These are phyloP conservation scores for Oryza officinalis DNA, from an alignment of 176 grass and related monocot genomes.

Conservation along the genomic window DNA sequence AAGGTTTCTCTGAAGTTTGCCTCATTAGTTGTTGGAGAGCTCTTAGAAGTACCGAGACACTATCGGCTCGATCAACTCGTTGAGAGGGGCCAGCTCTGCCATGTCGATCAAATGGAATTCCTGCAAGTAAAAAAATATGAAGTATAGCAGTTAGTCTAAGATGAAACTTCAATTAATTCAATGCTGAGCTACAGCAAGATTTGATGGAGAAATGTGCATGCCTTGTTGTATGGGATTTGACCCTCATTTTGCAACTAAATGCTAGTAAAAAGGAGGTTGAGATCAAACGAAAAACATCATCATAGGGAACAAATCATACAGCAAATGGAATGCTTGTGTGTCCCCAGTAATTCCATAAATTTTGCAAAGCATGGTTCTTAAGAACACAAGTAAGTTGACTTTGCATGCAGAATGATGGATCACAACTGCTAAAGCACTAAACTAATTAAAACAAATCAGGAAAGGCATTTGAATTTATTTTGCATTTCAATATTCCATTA, in stretches of 20 bases:
- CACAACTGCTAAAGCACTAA: conserved; percentile 27
- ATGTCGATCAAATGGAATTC: conserved; percentile 84
- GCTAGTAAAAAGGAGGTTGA: background rate
- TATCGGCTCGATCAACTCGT: conserved; percentile 75
- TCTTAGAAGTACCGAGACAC: conserved; percentile 25
- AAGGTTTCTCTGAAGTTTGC: background rate
- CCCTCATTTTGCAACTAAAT: background rate
- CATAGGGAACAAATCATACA: background rate
- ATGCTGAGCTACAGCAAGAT: background rate
- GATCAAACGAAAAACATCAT: background rate
- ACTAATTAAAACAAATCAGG: background rate
- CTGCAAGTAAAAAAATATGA: conserved; percentile 37
- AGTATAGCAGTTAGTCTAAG: background rate
- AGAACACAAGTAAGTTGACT: conserved; percentile 18
- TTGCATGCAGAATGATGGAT: conserved; percentile 40
- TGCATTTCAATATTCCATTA: background rate
- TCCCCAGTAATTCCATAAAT: background rate
- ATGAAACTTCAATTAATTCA: background rate
- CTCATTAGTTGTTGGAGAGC: background rate
- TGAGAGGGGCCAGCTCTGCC: conserved; percentile 76
- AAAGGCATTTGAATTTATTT: conserved; percentile 12
- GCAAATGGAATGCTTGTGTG: background rate
- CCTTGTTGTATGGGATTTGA: background rate
- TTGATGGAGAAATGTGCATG: background rate
- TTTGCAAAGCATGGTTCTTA: background rate